Percentiles rank a stretch among this genome's conserved stretches.
Conservation (phyloP, 768 basidiomycete genomes). For the Pleurotus eryngii region DNA sequence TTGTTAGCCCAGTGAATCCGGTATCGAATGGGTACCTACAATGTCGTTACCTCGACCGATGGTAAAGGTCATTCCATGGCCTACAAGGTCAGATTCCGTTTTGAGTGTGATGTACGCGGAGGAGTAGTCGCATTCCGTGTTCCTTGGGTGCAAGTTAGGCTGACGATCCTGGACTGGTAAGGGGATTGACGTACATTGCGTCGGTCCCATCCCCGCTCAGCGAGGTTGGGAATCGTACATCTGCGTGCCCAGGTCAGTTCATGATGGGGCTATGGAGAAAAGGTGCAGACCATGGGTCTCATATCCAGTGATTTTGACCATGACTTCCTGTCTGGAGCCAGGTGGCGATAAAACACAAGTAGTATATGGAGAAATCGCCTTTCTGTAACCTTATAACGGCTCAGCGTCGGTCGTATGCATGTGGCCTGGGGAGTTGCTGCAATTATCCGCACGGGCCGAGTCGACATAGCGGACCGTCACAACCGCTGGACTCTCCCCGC, state of each 20-base stretch:
- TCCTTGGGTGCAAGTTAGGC: slow-evolving; percentile 45
- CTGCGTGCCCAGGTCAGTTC: slow-evolving; percentile 31
- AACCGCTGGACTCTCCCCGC: too few species aligned
- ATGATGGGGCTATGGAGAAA: too few species aligned
- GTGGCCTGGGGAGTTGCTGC: too few species aligned
- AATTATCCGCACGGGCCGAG: too few species aligned
- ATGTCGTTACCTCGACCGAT: slow-evolving; percentile 96
- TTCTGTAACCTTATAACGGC: too few species aligned
- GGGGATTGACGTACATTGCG: slow-evolving; percentile 64
- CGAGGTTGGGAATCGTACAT: slow-evolving; percentile 91
- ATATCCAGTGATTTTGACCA: slow-evolving; percentile 50
- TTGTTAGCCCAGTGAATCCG: background rate
- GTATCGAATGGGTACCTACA: slow-evolving; percentile 34
- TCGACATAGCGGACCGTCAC: too few species aligned
- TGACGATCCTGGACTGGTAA: background rate
- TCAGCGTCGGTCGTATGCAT: too few species aligned
- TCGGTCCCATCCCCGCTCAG: slow-evolving; percentile 90
- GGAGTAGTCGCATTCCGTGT: slow-evolving; percentile 94
- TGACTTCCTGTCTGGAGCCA: slow-evolving; percentile 6
- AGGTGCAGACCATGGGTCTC: slow-evolving; percentile 50
- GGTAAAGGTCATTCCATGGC: slow-evolving; percentile 95
- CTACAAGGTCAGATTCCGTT: slow-evolving; percentile 73
- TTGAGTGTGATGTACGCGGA: slow-evolving; percentile 84
- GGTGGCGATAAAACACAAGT: background rate
- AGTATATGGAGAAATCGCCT: too few species aligned